Evolutionary conservation across 441 rosid genomes (phyloP).

Genomic region (Metrosideros polymorpha): DNA sequence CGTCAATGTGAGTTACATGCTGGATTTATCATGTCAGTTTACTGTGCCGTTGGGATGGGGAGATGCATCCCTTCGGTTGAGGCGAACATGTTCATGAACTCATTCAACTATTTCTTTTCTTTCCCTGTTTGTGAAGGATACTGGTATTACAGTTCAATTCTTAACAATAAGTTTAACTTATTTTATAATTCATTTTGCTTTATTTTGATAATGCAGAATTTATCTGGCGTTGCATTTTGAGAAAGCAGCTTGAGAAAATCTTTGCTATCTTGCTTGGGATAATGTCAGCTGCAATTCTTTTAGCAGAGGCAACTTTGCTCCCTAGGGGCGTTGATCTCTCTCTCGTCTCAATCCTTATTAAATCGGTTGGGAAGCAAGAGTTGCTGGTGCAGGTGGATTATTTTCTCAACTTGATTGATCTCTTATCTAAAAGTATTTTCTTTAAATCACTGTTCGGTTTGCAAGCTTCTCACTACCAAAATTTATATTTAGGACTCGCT

Average conservation of each 20-base stretch:
- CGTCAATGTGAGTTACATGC: background rate
- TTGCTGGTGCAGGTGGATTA: constrained; percentile 68
- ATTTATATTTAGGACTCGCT: background rate
- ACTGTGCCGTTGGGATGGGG: background rate
- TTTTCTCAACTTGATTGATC: background rate
- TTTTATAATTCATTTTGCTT: background rate
- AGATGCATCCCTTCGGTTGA: background rate
- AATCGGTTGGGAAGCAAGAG: constrained; percentile 73
- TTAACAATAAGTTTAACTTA: background rate
- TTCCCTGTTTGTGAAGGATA: background rate
- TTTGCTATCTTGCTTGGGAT: constrained; percentile 66
- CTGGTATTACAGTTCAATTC: background rate
- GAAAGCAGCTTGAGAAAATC: constrained; percentile 55
- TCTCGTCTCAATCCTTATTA: constrained; percentile 83
- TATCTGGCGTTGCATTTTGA: constrained; percentile 78
- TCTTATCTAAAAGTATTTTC: background rate
- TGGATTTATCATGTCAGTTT: background rate
- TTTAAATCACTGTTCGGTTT: background rate
- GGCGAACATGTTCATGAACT: background rate
- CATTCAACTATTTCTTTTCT: background rate
- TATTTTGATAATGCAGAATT: constrained; percentile 46
- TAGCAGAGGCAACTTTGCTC: constrained; percentile 94
- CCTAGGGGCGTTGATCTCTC: constrained; percentile 72
- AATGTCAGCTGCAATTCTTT: constrained; percentile 94
- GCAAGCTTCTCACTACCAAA: background rate